phyloP scores from a whole-genome alignment of 1,139 yeast genomes.

The Protomyces macrosporus region DNA sequence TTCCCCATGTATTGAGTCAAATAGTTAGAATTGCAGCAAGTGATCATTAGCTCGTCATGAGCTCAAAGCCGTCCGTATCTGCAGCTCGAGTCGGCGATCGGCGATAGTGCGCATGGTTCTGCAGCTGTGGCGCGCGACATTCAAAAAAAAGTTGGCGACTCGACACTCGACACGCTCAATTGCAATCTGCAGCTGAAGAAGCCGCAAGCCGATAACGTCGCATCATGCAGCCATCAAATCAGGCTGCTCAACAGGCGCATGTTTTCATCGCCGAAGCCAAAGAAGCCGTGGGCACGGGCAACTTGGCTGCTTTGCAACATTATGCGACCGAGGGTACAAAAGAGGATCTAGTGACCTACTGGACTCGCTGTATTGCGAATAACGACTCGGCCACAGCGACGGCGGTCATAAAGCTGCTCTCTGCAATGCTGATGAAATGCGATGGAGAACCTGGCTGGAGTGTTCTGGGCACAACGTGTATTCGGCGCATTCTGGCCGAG shows the following conservation, averaged over 20 bases:
- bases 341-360: background rate
- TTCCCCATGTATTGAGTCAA: too few species aligned
- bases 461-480: constrained; percentile 45
- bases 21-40: too few species aligned
- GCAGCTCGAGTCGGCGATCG: too few species aligned
- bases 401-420: constrained; percentile 6
- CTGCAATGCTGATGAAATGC: constrained; percentile 32
- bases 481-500: constrained; percentile 48
- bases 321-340: background rate
- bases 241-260: background rate
- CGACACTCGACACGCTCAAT: too few species aligned
- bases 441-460: constrained; percentile 31
- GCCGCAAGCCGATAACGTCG: too few species aligned
- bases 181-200: too few species aligned
- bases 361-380: background rate
- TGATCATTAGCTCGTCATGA: too few species aligned
- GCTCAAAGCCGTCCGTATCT: too few species aligned
- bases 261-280: background rate
- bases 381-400: constrained; percentile 8
- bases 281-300: background rate
- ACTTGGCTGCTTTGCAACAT: background rate
- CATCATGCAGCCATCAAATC: background rate
- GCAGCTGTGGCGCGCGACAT: background rate
- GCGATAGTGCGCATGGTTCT: too few species aligned
- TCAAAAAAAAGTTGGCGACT: background rate